phyloP scores from a whole-genome alignment of 2,329 filamentous ascomycete genomes.

The Colletotrichum sp. region DNA sequence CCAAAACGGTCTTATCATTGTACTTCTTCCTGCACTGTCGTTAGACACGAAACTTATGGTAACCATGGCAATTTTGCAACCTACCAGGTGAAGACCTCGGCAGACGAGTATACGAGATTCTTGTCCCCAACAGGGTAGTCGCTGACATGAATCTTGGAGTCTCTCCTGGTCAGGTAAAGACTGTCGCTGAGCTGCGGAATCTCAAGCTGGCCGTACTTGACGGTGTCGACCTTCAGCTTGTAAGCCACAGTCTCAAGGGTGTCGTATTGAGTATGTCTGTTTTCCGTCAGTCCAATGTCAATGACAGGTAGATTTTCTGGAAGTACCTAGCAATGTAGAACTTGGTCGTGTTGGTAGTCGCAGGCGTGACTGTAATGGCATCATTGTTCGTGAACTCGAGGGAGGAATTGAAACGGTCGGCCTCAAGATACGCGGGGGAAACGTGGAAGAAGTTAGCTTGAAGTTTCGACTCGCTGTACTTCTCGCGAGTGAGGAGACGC shows the following conservation, averaged over 20 bases:
- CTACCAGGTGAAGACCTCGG: slow-evolving; percentile 66
- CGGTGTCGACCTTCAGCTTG: slow-evolving; percentile 62
- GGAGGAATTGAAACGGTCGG: slow-evolving; percentile 42
- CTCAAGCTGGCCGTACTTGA: slow-evolving; percentile 50
- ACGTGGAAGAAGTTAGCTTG: slow-evolving; percentile 73
- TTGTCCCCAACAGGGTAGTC: slow-evolving; percentile 65
- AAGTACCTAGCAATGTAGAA: slow-evolving; percentile 61
- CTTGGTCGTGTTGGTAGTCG: slow-evolving; percentile 56
- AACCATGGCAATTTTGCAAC: neutral
- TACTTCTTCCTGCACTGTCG: slow-evolving; percentile 53
- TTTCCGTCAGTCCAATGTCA: too few species aligned
- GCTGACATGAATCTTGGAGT: slow-evolving; percentile 67
- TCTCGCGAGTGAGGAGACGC: slow-evolving; percentile 68
- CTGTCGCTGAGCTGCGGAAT: slow-evolving; percentile 60
- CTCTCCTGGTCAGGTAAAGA: slow-evolving; percentile 61
- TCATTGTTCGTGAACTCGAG: slow-evolving; percentile 36
- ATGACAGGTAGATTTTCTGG: too few species aligned
- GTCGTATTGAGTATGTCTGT: slow-evolving; percentile 68
- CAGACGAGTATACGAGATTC: slow-evolving; percentile 68
- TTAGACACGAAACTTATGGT: neutral
- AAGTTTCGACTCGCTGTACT: slow-evolving; percentile 77
- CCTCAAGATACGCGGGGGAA: slow-evolving; percentile 69
- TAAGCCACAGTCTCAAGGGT: slow-evolving; percentile 61
- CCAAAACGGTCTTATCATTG: slow-evolving; percentile 57
- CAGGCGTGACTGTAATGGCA: slow-evolving; percentile 62